Base-by-base conservation (phyloP, 495 filamentous ascomycete species). In the Xylaria bambusicola region DNA sequence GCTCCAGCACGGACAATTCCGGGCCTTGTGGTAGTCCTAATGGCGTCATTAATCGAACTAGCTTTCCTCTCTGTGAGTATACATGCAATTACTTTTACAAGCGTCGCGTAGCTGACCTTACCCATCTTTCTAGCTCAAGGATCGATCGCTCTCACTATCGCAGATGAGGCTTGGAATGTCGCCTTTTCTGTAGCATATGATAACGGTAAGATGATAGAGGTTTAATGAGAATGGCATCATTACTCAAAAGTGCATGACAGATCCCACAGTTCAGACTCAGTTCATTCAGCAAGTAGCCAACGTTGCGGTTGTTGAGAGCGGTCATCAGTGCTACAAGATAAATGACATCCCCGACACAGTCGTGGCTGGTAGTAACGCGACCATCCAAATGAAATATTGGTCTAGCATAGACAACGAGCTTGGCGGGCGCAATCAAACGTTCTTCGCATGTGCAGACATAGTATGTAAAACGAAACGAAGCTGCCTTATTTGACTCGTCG, bases 361-460 rank as follows among this genome's bases (percentile, higher is more conserved):
- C 7, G 51, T 62, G 5, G 69, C 71, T 0, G 80, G 80, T 29
- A 66, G 66, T 27, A 81, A 82, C 31, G 80, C 80, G 0, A 83
- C 81, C 10, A 78, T 82, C 53, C 80, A 82, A 54, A 62, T 83
- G 31, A 72, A 75, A 36, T 82, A 82, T 62, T 73, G 71, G 45
- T 75, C 76, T 0, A 75, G 75, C 23, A 70, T 74, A 10, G 77
- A 78, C 54, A 64, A 66, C 38, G 66, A 69, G 35, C 54, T 66
- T 23, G 26, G 26, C 9, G 69, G 78, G 65, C 48, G 67, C 20
- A 79, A 80, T 35, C 69, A 80, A 56, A 77, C 76, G 5, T 83
- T 78, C 71, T 82, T 79, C 60, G 75, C 77, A 2, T 83, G 79
- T 29, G 78, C 80, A 0, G 80, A 83, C 61, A 71, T 82, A 27